phyloP scores from a whole-genome alignment of 176 grass and related monocot species.

The Melocanna baccifera region DNA sequence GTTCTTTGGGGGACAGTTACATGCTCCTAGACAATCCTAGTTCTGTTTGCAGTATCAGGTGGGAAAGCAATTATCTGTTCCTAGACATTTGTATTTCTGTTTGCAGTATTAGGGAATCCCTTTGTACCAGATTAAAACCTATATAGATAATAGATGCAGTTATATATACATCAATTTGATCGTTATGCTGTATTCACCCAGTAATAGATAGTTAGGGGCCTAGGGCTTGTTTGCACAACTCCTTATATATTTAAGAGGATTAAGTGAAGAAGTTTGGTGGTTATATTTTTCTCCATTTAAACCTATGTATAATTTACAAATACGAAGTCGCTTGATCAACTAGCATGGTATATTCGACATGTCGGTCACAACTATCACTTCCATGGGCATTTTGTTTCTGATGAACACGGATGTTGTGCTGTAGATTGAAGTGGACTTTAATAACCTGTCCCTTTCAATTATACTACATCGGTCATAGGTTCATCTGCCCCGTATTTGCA shows the following conservation, averaged over 20 bases:
- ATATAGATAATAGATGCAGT: background rate
- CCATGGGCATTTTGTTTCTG: background rate
- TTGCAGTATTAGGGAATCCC: background rate
- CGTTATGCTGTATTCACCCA: background rate
- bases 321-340: background rate
- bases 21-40: background rate
- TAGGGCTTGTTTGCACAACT: background rate
- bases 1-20: background rate
- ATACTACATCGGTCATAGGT: background rate
- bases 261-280: background rate
- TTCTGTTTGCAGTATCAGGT: background rate
- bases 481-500: background rate
- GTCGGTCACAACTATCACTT: background rate
- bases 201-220: background rate
- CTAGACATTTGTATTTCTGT: background rate
- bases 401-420: background rate
- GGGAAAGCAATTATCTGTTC: background rate
- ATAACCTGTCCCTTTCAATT: background rate
- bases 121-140: background rate
- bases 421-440: background rate
- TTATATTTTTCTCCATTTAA: background rate
- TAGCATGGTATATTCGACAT: background rate
- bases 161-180: background rate
- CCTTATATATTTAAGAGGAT: background rate
- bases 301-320: background rate